phyloP scores from a whole-genome alignment of 352 stramenopile species.

The Phytophthora sp. region DNA sequence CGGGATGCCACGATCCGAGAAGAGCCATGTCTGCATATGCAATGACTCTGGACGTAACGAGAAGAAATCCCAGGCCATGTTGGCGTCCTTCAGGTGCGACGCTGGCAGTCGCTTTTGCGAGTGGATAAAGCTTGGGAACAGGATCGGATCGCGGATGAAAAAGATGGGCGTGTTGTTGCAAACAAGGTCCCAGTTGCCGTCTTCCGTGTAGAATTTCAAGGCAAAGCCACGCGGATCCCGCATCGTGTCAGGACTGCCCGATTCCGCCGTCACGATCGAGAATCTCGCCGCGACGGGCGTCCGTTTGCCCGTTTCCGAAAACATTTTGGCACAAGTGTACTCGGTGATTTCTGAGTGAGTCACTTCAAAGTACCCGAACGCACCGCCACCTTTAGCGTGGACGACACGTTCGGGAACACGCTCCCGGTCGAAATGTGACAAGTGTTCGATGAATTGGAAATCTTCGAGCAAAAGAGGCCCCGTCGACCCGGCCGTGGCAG shows the following conservation, averaged over 20 bases:
- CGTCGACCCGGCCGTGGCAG: slow-evolving; percentile 31
- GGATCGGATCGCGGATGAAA: slow-evolving; percentile 91
- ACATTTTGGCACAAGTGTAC: slow-evolving; percentile 84
- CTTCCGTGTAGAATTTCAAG: slow-evolving; percentile 92
- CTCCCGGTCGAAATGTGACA: slow-evolving; percentile 44
- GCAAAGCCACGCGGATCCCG: slow-evolving; percentile 88
- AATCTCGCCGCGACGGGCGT: slow-evolving; percentile 88
- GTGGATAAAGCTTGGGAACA: slow-evolving; percentile 92
- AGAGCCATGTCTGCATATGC: slow-evolving; percentile 85
- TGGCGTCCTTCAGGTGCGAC: slow-evolving; percentile 79
- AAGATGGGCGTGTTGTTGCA: slow-evolving; percentile 92
- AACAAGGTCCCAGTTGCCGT: slow-evolving; percentile 92
- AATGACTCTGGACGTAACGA: slow-evolving; percentile 82
- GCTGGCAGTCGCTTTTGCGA: slow-evolving; percentile 89
- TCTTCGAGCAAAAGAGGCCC: slow-evolving; percentile 35
- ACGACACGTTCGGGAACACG: slow-evolving; percentile 44
- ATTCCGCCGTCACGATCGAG: slow-evolving; percentile 79
- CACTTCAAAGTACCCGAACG: slow-evolving; percentile 93
- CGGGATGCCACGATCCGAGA: slow-evolving; percentile 85
- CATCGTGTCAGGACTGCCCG: slow-evolving; percentile 74
- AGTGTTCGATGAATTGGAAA: slow-evolving; percentile 44
- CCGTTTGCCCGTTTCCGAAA: slow-evolving; percentile 75
- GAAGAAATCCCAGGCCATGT: slow-evolving; percentile 91
- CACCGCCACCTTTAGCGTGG: slow-evolving; percentile 63
- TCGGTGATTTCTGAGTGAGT: slow-evolving; percentile 66